A percentile compares a stretch with the other conserved stretches of the same genome.
phyloP scores from a whole-genome alignment of 2,329 filamentous ascomycete species.

The Claviceps arundinis region DNA sequence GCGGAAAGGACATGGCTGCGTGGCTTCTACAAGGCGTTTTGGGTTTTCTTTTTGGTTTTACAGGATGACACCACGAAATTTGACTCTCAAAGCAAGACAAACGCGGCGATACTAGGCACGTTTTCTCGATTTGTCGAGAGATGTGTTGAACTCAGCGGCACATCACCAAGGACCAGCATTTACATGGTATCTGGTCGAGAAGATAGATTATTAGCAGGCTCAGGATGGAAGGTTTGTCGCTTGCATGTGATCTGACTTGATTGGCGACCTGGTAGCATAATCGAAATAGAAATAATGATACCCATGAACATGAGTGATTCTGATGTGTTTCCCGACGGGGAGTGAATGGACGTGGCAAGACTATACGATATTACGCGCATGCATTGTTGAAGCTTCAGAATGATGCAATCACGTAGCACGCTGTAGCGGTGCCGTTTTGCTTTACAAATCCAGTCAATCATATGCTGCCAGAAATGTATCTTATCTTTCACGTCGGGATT shows the following conservation, averaged over 20 bases:
- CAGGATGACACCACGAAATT: neutral
- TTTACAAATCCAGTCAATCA: neutral
- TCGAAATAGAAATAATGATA: conserved; percentile 3
- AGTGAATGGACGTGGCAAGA: neutral
- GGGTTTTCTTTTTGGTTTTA: neutral
- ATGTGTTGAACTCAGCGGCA: neutral
- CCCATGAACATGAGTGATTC: neutral
- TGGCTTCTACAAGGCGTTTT: neutral
- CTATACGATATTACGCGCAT: neutral
- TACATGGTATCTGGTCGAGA: neutral
- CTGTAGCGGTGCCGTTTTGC: neutral
- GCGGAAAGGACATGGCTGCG: neutral
- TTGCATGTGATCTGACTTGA: neutral
- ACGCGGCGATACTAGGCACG: neutral
- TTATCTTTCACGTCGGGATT: too few species aligned
- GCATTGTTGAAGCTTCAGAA: neutral
- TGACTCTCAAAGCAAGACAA: neutral
- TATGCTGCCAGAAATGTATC: neutral
- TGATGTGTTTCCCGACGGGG: neutral
- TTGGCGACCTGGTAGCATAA: neutral
- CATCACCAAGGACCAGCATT: neutral
- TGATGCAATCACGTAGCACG: neutral
- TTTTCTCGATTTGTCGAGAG: neutral
- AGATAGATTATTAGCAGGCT: neutral
- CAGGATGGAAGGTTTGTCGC: neutral